These are phyloP conservation scores for Penicillium flavigenum DNA, from an alignment of 495 filamentous ascomycete genomes.

Conservation along the genomic window DNA sequence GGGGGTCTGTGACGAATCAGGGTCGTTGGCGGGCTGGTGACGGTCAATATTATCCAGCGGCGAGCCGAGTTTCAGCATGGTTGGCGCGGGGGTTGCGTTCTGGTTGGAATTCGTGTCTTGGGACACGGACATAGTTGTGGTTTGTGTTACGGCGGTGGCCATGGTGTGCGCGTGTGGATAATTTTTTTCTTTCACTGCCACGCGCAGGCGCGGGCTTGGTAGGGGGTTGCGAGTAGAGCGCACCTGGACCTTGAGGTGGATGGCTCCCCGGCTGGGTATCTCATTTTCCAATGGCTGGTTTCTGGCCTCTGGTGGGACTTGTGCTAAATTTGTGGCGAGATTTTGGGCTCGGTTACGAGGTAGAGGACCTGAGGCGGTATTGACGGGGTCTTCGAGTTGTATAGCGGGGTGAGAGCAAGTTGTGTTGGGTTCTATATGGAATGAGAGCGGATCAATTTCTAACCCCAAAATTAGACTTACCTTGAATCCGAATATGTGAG, in stretches of 20 bases:
- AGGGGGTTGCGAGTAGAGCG: constrained; percentile 15
- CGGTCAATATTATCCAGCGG: not conserved
- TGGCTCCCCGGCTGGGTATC: constrained; percentile 27
- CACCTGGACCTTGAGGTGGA: constrained; percentile 36
- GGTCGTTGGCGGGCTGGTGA: not conserved
- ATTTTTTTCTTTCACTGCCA: constrained; percentile 24
- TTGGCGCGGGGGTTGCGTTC: constrained; percentile 10
- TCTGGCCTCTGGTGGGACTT: constrained; percentile 4
- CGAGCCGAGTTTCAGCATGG: constrained; percentile 20
- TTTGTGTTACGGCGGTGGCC: constrained; percentile 29
- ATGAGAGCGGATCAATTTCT: not conserved
- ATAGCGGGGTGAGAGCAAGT: not conserved
- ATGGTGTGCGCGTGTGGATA: constrained; percentile 15
- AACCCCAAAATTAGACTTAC: not conserved
- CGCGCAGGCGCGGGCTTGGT: constrained; percentile 11
- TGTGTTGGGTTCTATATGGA: not conserved
- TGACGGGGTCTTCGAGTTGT: not conserved
- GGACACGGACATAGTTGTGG: not conserved
- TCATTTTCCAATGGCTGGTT: constrained; percentile 38
- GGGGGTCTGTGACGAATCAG: constrained; percentile 13
- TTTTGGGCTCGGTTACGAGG: not conserved
- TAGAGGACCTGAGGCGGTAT: not conserved
- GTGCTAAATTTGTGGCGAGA: not conserved
- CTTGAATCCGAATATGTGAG: too few species aligned
- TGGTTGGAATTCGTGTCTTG: not conserved